A percentile compares a stretch with the other conserved stretches of the same genome.
phyloP scores from a whole-genome alignment of 257 asterid species.

The Solanum bulbocastanum region DNA sequence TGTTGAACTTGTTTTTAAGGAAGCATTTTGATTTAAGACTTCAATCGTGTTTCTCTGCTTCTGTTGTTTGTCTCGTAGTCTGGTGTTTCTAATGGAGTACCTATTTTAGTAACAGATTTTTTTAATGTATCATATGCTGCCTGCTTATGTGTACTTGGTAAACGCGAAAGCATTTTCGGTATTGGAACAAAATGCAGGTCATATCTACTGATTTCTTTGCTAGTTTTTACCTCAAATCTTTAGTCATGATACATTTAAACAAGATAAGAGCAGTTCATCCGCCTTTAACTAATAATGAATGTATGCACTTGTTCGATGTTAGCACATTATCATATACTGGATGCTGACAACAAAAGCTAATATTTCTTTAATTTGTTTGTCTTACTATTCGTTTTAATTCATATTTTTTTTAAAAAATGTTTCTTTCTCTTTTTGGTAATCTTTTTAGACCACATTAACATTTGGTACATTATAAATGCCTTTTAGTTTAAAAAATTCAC shows the following conservation, averaged over 20 bases:
- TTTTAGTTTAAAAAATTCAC: too few species aligned
- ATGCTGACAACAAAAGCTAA: background rate
- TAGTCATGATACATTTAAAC: background rate
- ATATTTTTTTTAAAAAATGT: too few species aligned
- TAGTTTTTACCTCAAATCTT: background rate
- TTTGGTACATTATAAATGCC: too few species aligned
- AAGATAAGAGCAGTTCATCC: background rate
- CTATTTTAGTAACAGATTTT: background rate
- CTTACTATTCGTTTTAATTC: background rate
- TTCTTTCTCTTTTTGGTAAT: background rate
- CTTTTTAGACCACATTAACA: background rate
- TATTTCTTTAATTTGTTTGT: background rate
- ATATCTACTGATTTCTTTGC: background rate
- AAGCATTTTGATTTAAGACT: background rate
- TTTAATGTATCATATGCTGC: background rate
- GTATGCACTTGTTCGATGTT: background rate
- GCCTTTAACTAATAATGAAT: background rate
- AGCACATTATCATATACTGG: background rate
- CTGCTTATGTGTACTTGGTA: background rate
- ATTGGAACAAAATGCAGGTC: background rate
- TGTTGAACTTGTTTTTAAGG: background rate
- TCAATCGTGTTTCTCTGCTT: background rate
- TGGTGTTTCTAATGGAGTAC: background rate
- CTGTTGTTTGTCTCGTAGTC: background rate
- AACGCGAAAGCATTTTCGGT: background rate